Evolutionary conservation across 2,329 filamentous ascomycete species (phyloP), one percentile per base, ranked within the genome.

Genomic region (Penicillium sp.): DNA sequence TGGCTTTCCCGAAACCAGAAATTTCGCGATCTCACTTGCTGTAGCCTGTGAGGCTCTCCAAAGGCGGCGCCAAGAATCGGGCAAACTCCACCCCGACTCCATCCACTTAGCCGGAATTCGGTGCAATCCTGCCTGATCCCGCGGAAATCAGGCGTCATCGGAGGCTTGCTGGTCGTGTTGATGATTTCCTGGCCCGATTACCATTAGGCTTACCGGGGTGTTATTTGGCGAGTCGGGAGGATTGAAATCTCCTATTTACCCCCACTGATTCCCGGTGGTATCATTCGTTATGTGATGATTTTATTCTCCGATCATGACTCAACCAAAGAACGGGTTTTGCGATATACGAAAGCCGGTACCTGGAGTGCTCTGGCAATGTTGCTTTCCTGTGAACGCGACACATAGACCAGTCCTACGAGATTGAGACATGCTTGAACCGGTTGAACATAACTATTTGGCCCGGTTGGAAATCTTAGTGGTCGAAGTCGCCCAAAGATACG

Each of bases 61-160:
- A 10, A 10, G 2, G 19, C 19, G 19, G 17, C 47, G 61, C 60
- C 51, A 65, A 65, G 60, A 67, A 26, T 67, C 68, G 68, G 68
- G 19, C 13, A 9, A 68, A 69, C 59, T 57, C 44, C 26, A 56
- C 26, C 47, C 68, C 67, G 67, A 65, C 30, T 19, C 19, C 45
- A 19, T 17, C 35, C 53, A 35, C 24, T 53, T 61, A 62, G 57
- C 50, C 58, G 62, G 54, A 7, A 15, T 12, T 58, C 62, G 65
- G 65, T 38, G 30, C n/a, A 62, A 65, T 17, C 13, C 47, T n/a
- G 24, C 37, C 15, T 22, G 24, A 24, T 15, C n/a, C 15, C 24
- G 28, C 44, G 26, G 22, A 19, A 24, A 38, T 4, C 15, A 7
- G 10, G 10, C 15, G 26, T 8, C 4, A 5, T 45, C 15, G 22